Base-by-base conservation (phyloP, 257 asterid species). In the Plantago major region DNA sequence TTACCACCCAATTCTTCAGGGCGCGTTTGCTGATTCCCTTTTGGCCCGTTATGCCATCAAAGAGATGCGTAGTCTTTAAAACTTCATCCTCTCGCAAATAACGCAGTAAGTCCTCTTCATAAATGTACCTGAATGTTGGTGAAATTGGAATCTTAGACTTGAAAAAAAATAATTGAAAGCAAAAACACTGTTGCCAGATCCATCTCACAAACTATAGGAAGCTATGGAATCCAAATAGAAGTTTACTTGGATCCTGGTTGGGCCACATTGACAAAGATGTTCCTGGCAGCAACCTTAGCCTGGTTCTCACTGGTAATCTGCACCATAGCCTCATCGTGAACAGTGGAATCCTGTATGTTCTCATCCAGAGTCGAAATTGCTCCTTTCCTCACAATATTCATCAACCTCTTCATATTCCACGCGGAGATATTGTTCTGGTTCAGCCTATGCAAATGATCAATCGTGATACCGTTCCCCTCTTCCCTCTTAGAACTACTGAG, bases 1-100 rank as follows among this genome's bases (percentile, higher is more conserved):
- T 17, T 58, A 88, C 98, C 97, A 92, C 82, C 97, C 97, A 92
- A 78, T 84, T 84, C 63, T 92, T 89, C 44, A 92, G 92, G 33
- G 84, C 70, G 13, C 84, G 84, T 64, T 83, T 92, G 84, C 87
- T 79, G 55, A 92, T 92, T 67, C 96, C 88, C 62, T 78, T 86
- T 77, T 74, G 80, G 63, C 81, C 97, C 16, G 74, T 60, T 67
- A 74, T 86, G 26, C 85, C 95, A 73, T 86, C 98, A 51, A 92
- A 81, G 26, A 86, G 90, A 28, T 53, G 75, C 50, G 80, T 65
- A 9, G 93, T 77, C 81, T 84, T 92, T 57, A 72, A 16, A 66
- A 84, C 93, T 74, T 86, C 98, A 62, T 89, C 97, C 65, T 84
- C 90, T 28, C 93, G 74, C 95, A 92, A 81, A 76, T 86, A 92